Conservation (phyloP, 1,139 yeast species). For the Nakaseomyces bracarensis region DNA sequence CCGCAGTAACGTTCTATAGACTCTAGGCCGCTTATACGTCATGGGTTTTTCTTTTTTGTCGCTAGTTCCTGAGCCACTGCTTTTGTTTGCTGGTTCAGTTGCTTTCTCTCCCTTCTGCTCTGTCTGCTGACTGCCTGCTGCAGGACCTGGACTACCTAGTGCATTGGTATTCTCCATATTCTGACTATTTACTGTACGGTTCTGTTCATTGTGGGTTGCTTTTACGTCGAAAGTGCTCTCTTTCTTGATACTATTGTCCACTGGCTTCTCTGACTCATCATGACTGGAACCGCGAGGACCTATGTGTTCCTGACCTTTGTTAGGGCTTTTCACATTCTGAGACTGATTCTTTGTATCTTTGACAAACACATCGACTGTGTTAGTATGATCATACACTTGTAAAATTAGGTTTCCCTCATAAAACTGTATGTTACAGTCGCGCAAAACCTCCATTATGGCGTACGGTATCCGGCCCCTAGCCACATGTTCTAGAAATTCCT, state of each 20-base stretch:
- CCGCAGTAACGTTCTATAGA: slow-evolving; percentile 65
- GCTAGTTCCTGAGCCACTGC: background rate
- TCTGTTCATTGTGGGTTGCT: no score
- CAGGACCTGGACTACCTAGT: background rate
- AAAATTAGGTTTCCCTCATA: slow-evolving; percentile 87
- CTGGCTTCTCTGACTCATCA: background rate
- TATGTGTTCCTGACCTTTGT: background rate
- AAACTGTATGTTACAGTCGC: slow-evolving; percentile 73
- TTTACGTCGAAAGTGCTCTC: background rate
- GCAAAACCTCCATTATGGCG: slow-evolving; percentile 77
- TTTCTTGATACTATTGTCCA: background rate
- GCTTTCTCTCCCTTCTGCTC: background rate
- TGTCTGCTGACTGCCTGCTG: background rate
- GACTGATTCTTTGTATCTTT: slow-evolving; percentile 10
- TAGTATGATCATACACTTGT: slow-evolving; percentile 72
- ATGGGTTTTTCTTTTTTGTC: background rate
- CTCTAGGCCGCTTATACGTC: slow-evolving; percentile 45
- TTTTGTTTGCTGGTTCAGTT: background rate
- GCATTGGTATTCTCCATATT: background rate
- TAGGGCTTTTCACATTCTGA: slow-evolving; percentile 6
- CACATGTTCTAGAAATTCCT: slow-evolving; percentile 69
- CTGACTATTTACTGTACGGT: no score
- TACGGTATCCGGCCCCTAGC: slow-evolving; percentile 80
- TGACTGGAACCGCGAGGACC: background rate
- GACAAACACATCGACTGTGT: slow-evolving; percentile 30